phyloP scores from a whole-genome alignment of 2,329 filamentous ascomycete genomes.

The Ophiostoma perfectum region DNA sequence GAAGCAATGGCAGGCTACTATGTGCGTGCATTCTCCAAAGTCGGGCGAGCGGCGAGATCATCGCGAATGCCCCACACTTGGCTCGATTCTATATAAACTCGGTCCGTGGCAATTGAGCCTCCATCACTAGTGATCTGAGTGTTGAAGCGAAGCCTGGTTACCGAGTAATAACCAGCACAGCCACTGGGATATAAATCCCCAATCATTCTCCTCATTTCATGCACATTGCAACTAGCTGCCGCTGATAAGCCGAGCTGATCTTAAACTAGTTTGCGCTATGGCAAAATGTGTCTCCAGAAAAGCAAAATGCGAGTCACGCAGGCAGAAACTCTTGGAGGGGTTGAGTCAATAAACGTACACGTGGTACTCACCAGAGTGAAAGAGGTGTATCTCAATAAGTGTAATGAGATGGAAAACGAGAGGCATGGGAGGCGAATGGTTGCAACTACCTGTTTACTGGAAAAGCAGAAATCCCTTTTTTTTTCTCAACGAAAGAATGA shows the following conservation, averaged over 20 bases:
- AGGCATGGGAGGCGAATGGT: no score
- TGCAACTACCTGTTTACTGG: no score
- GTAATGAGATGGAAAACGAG: no score
- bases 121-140: background rate
- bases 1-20: background rate
- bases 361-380: no score
- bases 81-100: slow-evolving; percentile 1
- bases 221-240: background rate
- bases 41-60: background rate
- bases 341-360: no score
- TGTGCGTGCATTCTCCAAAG: background rate
- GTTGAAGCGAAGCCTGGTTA: background rate
- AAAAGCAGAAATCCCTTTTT: no score
- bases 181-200: background rate
- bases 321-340: no score
- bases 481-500: no score
- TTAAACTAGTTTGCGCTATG: background rate
- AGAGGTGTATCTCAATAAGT: no score
- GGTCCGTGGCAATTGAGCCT: background rate
- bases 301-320: no score
- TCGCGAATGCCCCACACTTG: background rate
- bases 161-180: slow-evolving; percentile 5
- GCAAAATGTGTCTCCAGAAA: no score
- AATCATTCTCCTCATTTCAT: background rate
- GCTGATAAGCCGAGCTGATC: background rate